phyloP scores from a whole-genome alignment of 441 rosid genomes.

The Brassica hybrid region DNA sequence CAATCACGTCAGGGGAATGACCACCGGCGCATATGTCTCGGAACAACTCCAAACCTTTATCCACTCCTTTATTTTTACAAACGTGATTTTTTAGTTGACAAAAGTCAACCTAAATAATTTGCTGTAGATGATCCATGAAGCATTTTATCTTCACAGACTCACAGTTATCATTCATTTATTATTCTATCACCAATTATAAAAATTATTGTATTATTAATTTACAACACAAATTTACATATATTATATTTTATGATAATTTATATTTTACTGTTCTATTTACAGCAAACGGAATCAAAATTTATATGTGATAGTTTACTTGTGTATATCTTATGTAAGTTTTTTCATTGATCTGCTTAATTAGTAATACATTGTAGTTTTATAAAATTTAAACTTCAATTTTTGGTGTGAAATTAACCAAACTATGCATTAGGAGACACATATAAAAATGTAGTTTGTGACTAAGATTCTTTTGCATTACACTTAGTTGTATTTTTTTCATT shows the following conservation, averaged over 20 bases:
- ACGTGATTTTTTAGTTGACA: neutral
- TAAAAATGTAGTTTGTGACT: too few species aligned
- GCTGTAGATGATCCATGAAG: neutral
- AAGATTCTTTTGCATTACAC: too few species aligned
- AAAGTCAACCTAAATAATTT: slow-evolving; percentile 9
- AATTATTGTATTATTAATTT: too few species aligned
- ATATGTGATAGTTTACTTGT: neutral
- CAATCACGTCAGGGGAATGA: slow-evolving; percentile 77
- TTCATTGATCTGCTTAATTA: too few species aligned
- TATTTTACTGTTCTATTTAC: neutral
- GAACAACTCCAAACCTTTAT: slow-evolving; percentile 73
- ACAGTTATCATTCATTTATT: too few species aligned
- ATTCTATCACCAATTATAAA: too few species aligned
- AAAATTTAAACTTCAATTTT: neutral
- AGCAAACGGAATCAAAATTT: neutral
- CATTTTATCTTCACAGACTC: too few species aligned
- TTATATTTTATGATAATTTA: neutral
- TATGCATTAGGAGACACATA: neutral
- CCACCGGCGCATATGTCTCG: slow-evolving; percentile 58
- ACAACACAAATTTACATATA: neutral
- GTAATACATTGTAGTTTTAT: too few species aligned
- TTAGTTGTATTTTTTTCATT: too few species aligned
- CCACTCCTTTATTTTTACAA: slow-evolving; percentile 52
- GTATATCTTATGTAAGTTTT: neutral
- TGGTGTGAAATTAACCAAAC: neutral